These are phyloP conservation scores for Claviceps pusilla DNA, from an alignment of 2,329 filamentous ascomycete genomes.

Conservation along the genomic window DNA sequence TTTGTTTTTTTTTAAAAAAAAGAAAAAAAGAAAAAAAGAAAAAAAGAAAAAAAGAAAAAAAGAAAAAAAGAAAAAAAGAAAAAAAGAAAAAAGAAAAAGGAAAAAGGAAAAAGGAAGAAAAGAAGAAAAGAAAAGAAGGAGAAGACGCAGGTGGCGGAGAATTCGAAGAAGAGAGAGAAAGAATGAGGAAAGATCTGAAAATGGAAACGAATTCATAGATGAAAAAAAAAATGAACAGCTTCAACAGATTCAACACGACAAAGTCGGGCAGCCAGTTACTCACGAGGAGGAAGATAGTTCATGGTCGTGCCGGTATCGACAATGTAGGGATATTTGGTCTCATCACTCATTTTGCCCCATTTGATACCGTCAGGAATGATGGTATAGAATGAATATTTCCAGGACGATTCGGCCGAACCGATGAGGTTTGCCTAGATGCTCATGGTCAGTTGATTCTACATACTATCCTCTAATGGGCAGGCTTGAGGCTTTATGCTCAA, in stretches of 20 bases:
- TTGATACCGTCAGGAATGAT: conserved; percentile 33
- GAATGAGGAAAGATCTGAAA: too few relatives aligned
- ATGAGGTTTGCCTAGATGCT: conserved; percentile 27
- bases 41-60: too few relatives aligned
- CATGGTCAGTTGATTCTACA: neutral
- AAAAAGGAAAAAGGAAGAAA: too few relatives aligned
- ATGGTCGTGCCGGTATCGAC: conserved; percentile 38
- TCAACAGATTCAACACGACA: neutral
- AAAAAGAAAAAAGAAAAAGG: too few relatives aligned
- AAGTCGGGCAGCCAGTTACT: conserved; percentile 9
- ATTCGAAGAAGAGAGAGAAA: neutral
- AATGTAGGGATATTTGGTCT: conserved; percentile 32
- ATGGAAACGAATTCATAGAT: too few relatives aligned
- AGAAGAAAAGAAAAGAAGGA: too few relatives aligned
- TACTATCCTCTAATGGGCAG: too few relatives aligned
- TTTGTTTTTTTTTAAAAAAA: neutral
- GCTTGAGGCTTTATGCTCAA: neutral
- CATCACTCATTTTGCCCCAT: conserved; percentile 27
- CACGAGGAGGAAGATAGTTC: conserved; percentile 34
- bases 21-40: too few relatives aligned
- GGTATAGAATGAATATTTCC: conserved; percentile 37
- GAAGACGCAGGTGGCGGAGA: neutral
- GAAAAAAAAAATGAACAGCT: too few relatives aligned
- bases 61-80: too few relatives aligned
- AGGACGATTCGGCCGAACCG: conserved; percentile 22